Evolutionary conservation across 2,329 filamentous ascomycete species (phyloP).

Genomic region (Oidium heveae): DNA sequence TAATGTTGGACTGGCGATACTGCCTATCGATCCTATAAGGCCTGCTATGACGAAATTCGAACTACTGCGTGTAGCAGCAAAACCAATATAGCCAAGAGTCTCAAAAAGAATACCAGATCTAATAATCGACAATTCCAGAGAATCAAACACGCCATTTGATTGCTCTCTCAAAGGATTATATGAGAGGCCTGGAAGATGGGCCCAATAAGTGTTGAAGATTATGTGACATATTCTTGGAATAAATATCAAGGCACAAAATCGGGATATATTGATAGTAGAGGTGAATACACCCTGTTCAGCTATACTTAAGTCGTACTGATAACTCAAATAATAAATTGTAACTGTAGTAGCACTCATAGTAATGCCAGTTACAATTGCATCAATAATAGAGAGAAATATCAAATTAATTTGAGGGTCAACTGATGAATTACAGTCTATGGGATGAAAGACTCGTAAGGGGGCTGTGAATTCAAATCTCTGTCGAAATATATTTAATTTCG

Average conservation of each 20-base stretch:
- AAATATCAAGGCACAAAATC: slow-evolving; percentile 50
- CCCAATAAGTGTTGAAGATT: slow-evolving; percentile 30
- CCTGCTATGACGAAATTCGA: slow-evolving; percentile 46
- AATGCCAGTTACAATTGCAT: slow-evolving; percentile 59
- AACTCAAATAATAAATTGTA: slow-evolving; percentile 60
- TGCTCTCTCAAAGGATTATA: slow-evolving; percentile 21
- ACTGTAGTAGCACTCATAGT: slow-evolving; percentile 64
- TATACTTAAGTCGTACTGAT: slow-evolving; percentile 59
- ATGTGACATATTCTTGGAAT: slow-evolving; percentile 57
- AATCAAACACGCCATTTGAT: slow-evolving; percentile 36
- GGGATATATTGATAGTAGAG: slow-evolving; percentile 47
- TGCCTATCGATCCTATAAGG: slow-evolving; percentile 50
- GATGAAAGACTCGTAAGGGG: slow-evolving; percentile 56
- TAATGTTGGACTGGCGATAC: slow-evolving; percentile 62
- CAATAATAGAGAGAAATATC: slow-evolving; percentile 53
- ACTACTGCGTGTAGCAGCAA: slow-evolving; percentile 35
- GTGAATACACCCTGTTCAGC: slow-evolving; percentile 61
- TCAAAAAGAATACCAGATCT: slow-evolving; percentile 55
- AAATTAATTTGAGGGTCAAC: slow-evolving; percentile 49
- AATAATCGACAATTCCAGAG: slow-evolving; percentile 53
- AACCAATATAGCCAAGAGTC: slow-evolving; percentile 49
- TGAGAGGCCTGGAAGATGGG: slow-evolving; percentile 25
- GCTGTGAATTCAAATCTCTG: slow-evolving; percentile 40
- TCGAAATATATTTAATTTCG: slow-evolving; percentile 6
- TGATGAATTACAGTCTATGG: slow-evolving; percentile 36